These are phyloP conservation scores for Myriangium duriaei DNA, from an alignment of 2,329 filamentous ascomycete genomes.

Conservation along the genomic window DNA sequence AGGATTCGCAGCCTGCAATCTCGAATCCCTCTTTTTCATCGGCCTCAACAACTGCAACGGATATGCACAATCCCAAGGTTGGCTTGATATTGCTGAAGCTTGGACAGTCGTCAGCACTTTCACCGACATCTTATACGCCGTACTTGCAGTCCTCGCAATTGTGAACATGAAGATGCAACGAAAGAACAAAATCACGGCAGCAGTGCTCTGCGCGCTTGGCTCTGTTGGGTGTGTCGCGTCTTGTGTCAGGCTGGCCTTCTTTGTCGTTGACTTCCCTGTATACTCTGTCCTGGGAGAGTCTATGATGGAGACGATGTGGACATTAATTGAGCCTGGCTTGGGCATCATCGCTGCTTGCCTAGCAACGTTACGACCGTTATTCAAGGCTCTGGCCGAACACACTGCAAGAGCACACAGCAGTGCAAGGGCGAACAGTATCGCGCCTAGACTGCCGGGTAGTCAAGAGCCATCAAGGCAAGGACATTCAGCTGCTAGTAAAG, in stretches of 20 bases:
- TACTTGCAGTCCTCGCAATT: constrained; percentile 3
- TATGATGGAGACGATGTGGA: constrained; percentile 18
- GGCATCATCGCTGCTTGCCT: constrained; percentile 24
- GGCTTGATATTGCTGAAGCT: background rate
- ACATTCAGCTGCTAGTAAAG: too few relatives aligned
- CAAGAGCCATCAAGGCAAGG: too few relatives aligned
- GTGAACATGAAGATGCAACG: constrained; percentile 1
- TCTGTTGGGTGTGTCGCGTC: constrained; percentile 1
- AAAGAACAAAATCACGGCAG: constrained; percentile 2
- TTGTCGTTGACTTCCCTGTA: constrained; percentile 6
- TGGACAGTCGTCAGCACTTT: constrained; percentile 2
- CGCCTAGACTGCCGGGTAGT: too few relatives aligned
- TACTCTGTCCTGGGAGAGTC: constrained; percentile 16
- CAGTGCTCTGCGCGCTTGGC: constrained; percentile 2
- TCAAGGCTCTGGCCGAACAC: background rate
- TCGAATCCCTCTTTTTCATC: constrained; percentile 5
- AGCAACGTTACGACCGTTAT: constrained; percentile 23
- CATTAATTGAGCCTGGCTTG: constrained; percentile 23
- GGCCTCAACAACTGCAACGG: background rate
- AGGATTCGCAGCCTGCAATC: background rate
- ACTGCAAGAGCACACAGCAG: too few relatives aligned
- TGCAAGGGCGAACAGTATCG: too few relatives aligned
- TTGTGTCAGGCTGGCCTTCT: constrained; percentile 1
- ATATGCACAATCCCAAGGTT: background rate
- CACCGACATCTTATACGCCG: constrained; percentile 5